Percentiles rank a stretch among this genome's conserved stretches.
These are phyloP conservation scores for Amanita inopinata DNA, from an alignment of 768 basidiomycete genomes.

Conservation along the genomic window DNA sequence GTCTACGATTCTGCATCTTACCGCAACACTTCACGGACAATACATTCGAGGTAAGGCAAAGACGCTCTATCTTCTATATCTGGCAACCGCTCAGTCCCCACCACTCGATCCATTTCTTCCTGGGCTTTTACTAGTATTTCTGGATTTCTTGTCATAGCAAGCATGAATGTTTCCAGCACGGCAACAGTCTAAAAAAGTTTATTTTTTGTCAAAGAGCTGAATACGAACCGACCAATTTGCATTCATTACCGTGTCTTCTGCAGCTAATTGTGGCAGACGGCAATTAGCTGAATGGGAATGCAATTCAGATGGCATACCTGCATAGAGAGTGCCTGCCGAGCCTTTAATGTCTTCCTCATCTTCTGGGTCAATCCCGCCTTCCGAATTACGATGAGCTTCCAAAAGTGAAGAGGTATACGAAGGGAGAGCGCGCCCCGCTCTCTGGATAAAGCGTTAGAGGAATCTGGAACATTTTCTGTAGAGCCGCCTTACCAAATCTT, in stretches of 20 bases:
- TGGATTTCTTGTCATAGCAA: conserved; percentile 47
- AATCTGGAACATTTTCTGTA: not conserved
- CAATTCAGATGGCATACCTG: conserved; percentile 23
- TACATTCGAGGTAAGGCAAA: conserved; percentile 38
- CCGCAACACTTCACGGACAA: conserved; percentile 39
- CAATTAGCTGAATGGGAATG: not conserved
- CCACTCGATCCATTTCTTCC: conserved; percentile 38
- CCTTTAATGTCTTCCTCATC: conserved; percentile 48
- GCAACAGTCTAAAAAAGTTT: conserved; percentile 36
- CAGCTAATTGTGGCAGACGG: conserved; percentile 19
- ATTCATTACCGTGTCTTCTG: conserved; percentile 23
- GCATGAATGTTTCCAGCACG: conserved; percentile 37
- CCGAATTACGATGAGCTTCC: conserved; percentile 26
- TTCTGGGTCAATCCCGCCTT: conserved; percentile 25
- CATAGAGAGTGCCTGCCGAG: conserved; percentile 43
- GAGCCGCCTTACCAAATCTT: conserved; percentile 30
- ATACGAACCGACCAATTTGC: conserved; percentile 1
- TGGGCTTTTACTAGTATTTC: conserved; percentile 39
- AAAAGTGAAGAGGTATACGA: conserved; percentile 38
- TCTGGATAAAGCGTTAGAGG: conserved; percentile 19
- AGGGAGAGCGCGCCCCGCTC: conserved; percentile 30
- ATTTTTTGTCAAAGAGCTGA: not conserved
- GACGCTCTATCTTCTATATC: conserved; percentile 31
- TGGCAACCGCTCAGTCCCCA: conserved; percentile 37
- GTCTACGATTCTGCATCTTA: conserved; percentile 15